Conservation (phyloP, 768 basidiomycete species). For the Xanthoconium stramineum region DNA sequence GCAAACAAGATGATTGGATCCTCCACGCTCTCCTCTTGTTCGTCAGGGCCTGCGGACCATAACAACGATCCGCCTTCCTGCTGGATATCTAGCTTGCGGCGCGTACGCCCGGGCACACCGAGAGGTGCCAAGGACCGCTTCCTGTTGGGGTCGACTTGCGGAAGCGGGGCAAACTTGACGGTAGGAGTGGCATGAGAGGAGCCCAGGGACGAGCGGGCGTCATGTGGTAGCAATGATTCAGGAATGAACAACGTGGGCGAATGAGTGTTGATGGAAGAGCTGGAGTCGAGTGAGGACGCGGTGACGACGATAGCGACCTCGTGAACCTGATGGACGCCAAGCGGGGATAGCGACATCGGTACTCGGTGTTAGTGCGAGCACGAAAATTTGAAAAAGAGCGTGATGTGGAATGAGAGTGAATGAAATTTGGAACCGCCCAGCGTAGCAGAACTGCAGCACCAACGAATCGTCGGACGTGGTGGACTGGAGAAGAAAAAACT, state of each 20-base stretch:
- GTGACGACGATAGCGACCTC: slow-evolving; percentile 10
- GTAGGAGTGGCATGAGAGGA: slow-evolving; percentile 25
- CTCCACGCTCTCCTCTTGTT: slow-evolving; percentile 34
- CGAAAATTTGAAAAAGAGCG: slow-evolving; percentile 14
- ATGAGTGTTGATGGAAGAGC: slow-evolving; percentile 13
- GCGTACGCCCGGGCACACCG: slow-evolving; percentile 47
- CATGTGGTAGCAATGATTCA: slow-evolving; percentile 5
- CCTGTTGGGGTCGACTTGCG: slow-evolving; percentile 47
- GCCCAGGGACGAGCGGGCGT: slow-evolving; percentile 13
- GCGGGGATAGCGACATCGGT: slow-evolving; percentile 12
- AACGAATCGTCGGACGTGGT: neutral
- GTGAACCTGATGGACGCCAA: slow-evolving; percentile 19
- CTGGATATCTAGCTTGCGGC: slow-evolving; percentile 19
- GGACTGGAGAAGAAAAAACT: neutral
- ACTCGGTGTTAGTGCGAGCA: neutral
- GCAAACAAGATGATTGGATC: slow-evolving; percentile 51
- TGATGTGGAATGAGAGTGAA: slow-evolving; percentile 22
- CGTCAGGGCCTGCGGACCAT: slow-evolving; percentile 21
- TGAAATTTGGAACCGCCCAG: slow-evolving; percentile 10
- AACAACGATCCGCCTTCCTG: slow-evolving; percentile 20
- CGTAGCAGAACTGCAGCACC: slow-evolving; percentile 6
- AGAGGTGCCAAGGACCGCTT: slow-evolving; percentile 49
- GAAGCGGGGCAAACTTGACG: slow-evolving; percentile 61
- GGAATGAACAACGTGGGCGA: slow-evolving; percentile 11
- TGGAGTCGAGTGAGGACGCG: slow-evolving; percentile 12